Base-by-base conservation (phyloP, 73 alveolate species). In the Stentor roeselii region DNA sequence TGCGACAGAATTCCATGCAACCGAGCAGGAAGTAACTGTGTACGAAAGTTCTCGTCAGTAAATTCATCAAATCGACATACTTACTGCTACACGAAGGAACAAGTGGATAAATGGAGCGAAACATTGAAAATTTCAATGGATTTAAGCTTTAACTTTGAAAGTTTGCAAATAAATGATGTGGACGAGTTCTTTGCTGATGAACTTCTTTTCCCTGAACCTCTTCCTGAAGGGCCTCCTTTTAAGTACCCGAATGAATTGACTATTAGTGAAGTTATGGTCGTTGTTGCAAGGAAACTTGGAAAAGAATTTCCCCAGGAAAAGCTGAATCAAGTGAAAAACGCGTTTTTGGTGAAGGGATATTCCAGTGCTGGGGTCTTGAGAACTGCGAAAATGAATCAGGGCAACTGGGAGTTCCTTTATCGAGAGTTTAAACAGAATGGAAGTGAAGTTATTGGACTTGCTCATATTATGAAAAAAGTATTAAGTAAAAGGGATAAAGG, bases 361-460 rank as follows among this genome's bases (percentile, higher is more conserved):
- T 27, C 80, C 27, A 21, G 41, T 67, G 80, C 37, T 21, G 80
- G 41, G 27, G 80, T 67, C 14, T 67, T 67, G 41, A 67, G 80
- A 32, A 67, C 80, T 14, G 80, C 80, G 14, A 67, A 67, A 34
- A 32, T 21, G 37, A 67, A 67, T 67, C n/a, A 32, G 34, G 80
- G 80, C 21, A 67, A 67, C 37, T 67, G 80, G 80, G 80, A 67
- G 80, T 67, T 67, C 41, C 50, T 67, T 67, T 67, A 67, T 67
- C 21, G 41, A 11, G 80, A 67, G 21, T 67, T 67, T 67, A 67
- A 67, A 21, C 80, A 67, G 21, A n/a, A 27, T 67, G 80, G 37
- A 21, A 32, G 27, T 11, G 11, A 21, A 27, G 80, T 67, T n/a
- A 67, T 21, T 67, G 80, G 80, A 67, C 50, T 67, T 0, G n/a